These are phyloP conservation scores for Podila epicladia DNA, from an alignment of 192 early-diverging fungal species.

Conservation along the genomic window DNA sequence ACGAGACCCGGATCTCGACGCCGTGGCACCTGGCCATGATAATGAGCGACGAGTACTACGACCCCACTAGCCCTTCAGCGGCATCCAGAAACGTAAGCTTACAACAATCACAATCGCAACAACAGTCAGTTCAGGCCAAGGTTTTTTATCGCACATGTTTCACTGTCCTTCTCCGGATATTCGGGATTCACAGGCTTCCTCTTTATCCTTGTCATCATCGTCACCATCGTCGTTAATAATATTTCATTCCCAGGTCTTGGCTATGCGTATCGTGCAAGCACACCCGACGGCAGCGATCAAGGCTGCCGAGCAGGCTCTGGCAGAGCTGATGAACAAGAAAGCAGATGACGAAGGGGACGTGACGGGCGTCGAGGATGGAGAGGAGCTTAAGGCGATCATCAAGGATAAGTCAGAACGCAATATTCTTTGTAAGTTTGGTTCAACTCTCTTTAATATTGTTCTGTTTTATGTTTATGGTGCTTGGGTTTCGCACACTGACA, in stretches of 20 bases:
- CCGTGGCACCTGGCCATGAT: conserved; percentile 31
- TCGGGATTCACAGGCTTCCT: neutral
- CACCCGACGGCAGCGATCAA: neutral
- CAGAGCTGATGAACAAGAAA: neutral
- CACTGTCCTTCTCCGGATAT: too few species aligned
- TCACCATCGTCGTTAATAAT: neutral
- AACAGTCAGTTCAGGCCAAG: neutral
- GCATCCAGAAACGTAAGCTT: neutral
- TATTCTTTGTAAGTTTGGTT: conserved; percentile 16
- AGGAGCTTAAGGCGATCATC: neutral
- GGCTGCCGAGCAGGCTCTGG: neutral
- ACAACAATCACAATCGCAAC: neutral
- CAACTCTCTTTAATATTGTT: neutral
- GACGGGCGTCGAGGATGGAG: neutral
- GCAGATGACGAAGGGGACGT: neutral
- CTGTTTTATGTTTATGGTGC: neutral
- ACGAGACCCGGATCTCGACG: too few species aligned
- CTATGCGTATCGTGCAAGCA: neutral
- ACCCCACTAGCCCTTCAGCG: neutral
- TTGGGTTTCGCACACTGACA: neutral
- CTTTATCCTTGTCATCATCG: neutral
- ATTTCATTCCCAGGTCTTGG: neutral
- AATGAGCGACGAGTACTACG: conserved; percentile 13
- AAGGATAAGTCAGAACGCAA: conserved; percentile 2
- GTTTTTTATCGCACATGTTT: neutral